Conservation (phyloP, 83 land plant species). For the Picea abies region DNA sequence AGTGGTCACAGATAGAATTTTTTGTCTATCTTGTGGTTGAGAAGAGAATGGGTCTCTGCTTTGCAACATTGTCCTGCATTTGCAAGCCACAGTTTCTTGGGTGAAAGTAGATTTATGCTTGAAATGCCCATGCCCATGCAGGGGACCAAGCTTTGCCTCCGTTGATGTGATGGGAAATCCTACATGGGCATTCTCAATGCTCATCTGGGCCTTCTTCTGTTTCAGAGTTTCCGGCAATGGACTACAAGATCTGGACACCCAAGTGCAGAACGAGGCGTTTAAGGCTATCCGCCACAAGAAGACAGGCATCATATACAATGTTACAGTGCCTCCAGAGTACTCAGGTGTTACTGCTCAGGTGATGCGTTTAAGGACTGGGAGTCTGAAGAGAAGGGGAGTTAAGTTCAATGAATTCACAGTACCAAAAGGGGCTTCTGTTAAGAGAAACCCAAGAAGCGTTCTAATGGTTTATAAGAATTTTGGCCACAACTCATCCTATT, state of each 20-base stretch:
- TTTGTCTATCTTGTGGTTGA: no score
- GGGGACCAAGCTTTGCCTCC: not conserved
- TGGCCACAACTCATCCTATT: slow-evolving; percentile 9
- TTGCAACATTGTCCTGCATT: not conserved
- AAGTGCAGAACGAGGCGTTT: slow-evolving; percentile 17
- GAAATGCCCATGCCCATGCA: slow-evolving; percentile 2
- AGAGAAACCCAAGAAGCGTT: slow-evolving; percentile 13
- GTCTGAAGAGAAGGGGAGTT: slow-evolving; percentile 21
- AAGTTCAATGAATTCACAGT: slow-evolving; percentile 25
- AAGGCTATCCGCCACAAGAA: slow-evolving; percentile 13
- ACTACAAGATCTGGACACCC: slow-evolving; percentile 6
- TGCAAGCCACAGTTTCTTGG: not conserved
- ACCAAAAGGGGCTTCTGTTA: slow-evolving; percentile 17
- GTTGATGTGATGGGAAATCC: slow-evolving; percentile 9
- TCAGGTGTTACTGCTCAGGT: slow-evolving; percentile 16
- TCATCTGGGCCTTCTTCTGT: not conserved
- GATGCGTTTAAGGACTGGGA: slow-evolving; percentile 17
- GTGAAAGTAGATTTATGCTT: not conserved
- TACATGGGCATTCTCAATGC: not conserved
- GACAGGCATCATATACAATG: slow-evolving; percentile 26
- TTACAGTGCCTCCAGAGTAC: slow-evolving; percentile 14
- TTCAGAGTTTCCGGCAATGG: not conserved
- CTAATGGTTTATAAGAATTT: slow-evolving; percentile 21
- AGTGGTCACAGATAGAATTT: no score
- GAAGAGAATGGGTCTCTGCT: no score